Percentiles rank a stretch among this genome's conserved stretches.
Conservation (phyloP, 352 stramenopile genomes). For the Phytophthora fragariae region DNA sequence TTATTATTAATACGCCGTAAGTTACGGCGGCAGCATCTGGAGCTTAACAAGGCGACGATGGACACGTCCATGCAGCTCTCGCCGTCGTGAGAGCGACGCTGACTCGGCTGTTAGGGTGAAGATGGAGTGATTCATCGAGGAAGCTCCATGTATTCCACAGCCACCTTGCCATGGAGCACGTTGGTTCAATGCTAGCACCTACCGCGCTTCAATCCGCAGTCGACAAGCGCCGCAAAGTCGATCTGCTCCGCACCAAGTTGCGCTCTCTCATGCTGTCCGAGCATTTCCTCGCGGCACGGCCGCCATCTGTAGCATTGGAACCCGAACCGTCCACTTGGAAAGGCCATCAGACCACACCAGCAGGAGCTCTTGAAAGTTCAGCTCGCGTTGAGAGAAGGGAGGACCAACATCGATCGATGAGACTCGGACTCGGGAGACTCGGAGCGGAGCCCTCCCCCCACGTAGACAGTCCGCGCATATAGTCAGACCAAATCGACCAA, state of each 20-base stretch:
- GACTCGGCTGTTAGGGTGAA: not conserved
- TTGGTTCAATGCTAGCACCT: conserved; percentile 1
- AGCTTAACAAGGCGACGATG: conserved; percentile 28
- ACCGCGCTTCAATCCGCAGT: conserved; percentile 1
- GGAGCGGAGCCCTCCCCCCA: not conserved
- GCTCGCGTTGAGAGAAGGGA: conserved; percentile 39
- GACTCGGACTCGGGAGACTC: not conserved
- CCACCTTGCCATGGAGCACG: conserved; percentile 30
- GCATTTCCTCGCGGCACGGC: conserved; percentile 39
- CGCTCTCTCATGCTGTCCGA: conserved; percentile 21
- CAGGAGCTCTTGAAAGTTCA: conserved; percentile 38
- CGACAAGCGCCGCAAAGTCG: not conserved
- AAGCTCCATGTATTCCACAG: not conserved
- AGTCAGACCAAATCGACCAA: conserved; percentile 26
- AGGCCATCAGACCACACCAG: conserved; percentile 11
- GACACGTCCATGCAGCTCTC: conserved; percentile 13
- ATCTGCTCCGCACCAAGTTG: conserved; percentile 24
- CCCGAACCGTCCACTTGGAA: conserved; percentile 31
- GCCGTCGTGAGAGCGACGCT: not conserved
- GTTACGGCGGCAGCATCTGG: conserved; percentile 14
- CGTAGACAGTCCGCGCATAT: conserved; percentile 33
- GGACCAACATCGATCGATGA: conserved; percentile 24
- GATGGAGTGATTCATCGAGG: not conserved
- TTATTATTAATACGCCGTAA: too few relatives aligned
- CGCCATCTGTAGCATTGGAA: conserved; percentile 34